Base-by-base conservation (phyloP, 2,329 filamentous ascomycete species). In the Colletotrichum euphorbiae region DNA sequence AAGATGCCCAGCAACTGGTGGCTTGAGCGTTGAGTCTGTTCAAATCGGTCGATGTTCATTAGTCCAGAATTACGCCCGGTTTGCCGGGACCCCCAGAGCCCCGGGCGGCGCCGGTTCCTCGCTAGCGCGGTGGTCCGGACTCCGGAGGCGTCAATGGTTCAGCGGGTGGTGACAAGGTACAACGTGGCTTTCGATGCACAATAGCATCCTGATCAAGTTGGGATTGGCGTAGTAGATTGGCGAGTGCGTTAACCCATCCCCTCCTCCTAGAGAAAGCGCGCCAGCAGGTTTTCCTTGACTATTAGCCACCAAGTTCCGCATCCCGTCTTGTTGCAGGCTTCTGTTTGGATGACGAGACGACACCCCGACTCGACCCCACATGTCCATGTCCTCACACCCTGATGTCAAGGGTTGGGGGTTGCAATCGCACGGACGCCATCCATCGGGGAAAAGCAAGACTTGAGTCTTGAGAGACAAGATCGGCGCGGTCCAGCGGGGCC, bases 391-490 rank as follows among this genome's bases (percentile, higher is more conserved):
- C 31, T 43, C 4, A 54, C n/a, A 6, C 31, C 51, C 24, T 24
- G 4, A 19, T 40, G 46, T 21, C 40, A 36, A 36, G 38, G 48
- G 54, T 55, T 50, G 31, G 40, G 40, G 21, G 65, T 68, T 59
- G 60, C 36, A 68, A 36, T 65, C 65, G 65, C 65, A 68, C 65
- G 61, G 65, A 54, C 65, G 17, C n/a, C 21, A 42, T 28, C n/a
- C 31, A 50, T 38, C n/a, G 56, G 56, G 56, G 56, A 31, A 43
- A 24, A 4, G 7, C n/a, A 51, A 19, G 40, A n/a, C n/a, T n/a
- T n/a, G n/a, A n/a, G n/a, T n/a, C n/a, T 24, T 38, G 36, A 24
- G 24, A 31, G 38, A 19, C 51, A 40, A 28, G 60, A 58, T 58
- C 60, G 40, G 31, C 60, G 43, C 52, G 38, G 6, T 17, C 40